Evolutionary conservation across 1,139 yeast species (phyloP).

Genomic region (Saccharomyces hybrid): DNA sequence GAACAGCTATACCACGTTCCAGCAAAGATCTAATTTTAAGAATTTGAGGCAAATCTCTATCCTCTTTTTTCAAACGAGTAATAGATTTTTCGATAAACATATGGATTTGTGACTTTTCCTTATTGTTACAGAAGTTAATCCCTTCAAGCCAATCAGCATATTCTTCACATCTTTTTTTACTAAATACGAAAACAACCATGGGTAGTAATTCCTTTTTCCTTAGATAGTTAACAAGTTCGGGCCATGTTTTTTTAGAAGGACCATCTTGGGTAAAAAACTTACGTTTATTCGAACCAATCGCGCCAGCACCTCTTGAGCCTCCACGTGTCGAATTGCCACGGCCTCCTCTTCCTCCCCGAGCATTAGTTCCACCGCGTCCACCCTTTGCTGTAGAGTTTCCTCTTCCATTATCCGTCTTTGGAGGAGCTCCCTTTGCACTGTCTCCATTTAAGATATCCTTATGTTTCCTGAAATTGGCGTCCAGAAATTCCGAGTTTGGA

Average conservation of each 20-base stretch:
- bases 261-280: conserved; percentile 47
- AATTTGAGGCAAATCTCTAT: conserved; percentile 88
- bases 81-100: conserved; percentile 89
- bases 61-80: conserved; percentile 80
- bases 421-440: conserved; percentile 26
- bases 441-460: conserved; percentile 43
- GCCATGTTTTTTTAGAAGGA: conserved; percentile 76
- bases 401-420: conserved; percentile 13
- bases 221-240: conserved; percentile 63
- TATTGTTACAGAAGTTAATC: conserved; percentile 71
- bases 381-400: conserved; percentile 27
- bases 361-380: conserved; percentile 31
- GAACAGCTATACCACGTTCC: conserved; percentile 90
- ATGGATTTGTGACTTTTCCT: conserved; percentile 83
- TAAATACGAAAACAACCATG: conserved; percentile 86
- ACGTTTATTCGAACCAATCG: conserved; percentile 32
- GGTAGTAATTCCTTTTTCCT: conserved; percentile 66
- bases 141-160: conserved; percentile 77
- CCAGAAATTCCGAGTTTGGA: conserved; percentile 60
- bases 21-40: conserved; percentile 71
- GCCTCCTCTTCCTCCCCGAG: conserved; percentile 30
- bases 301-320: conserved; percentile 36
- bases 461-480: conserved; percentile 56
- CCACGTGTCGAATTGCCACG: conserved; percentile 27
- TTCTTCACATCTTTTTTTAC: conserved; percentile 88